Base-by-base conservation (phyloP, 2,329 filamentous ascomycete genomes). In the Fusarium sp. region DNA sequence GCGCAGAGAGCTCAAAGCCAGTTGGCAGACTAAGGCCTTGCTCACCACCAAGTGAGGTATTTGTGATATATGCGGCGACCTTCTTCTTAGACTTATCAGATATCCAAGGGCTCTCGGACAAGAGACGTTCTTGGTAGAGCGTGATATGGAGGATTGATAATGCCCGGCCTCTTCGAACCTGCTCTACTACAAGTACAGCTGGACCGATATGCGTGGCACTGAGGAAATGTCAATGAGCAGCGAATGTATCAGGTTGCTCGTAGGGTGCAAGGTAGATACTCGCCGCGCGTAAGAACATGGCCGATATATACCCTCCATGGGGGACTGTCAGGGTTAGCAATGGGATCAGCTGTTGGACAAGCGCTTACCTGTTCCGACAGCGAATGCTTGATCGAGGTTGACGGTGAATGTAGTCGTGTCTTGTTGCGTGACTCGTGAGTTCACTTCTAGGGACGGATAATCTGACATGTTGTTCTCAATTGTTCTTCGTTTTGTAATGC, bases 281-380 rank as follows among this genome's bases (percentile, higher is more conserved):
- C 12, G 81, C 81, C 6, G 80, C 82, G 7, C 78, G 73, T 43
- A 86, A 76, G 54, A 87, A 80, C 53, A 83, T 79, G 21, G 82
- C 80, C 9, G 84, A 82, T 3, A 85, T 81, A 63, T 86, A 87
- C 44, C 85, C 85, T 66, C 85, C 85, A 63, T 87, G 85, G 5
- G 85, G 85, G 19, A 86, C 82, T 83, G 67, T 30, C 3, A 9
- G 5, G 9, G 6, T 40, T 21, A 43, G 37, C 58, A 47, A 56
- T 44, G 42, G 21, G 16, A 25, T 18, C 8, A 16, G 6, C 33
- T 38, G 13, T 21, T 13, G n/a, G 25, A 30, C 15, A 23, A 23
- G 21, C 9, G 25, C 32, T 28, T 61, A 71, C 68, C 71, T 63
- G 59, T 74, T 49, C 68, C 69, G 5, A 76, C 61, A n/a, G 69